These are phyloP conservation scores for Oryza meridionalis DNA, from an alignment of 176 grass and related monocot genomes.

Conservation along the genomic window DNA sequence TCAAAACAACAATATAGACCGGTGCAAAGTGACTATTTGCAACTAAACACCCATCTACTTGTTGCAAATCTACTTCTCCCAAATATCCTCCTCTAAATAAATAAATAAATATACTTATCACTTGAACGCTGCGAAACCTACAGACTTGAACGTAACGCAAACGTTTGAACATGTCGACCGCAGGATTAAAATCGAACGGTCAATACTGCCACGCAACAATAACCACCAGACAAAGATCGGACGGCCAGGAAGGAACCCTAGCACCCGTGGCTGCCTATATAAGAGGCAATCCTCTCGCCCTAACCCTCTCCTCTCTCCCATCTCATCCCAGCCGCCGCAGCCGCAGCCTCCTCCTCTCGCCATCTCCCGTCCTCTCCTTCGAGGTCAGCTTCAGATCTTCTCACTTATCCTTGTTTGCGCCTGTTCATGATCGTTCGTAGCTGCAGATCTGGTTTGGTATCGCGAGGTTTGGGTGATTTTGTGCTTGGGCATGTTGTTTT, in stretches of 20 bases:
- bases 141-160: not conserved
- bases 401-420: not conserved
- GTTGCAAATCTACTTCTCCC: too few species aligned
- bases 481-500: not conserved
- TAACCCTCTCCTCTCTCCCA: not conserved
- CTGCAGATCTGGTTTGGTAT: not conserved
- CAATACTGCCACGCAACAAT: not conserved
- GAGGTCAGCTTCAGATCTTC: not conserved
- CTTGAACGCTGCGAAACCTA: not conserved
- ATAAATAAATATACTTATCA: too few species aligned
- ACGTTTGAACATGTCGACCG: not conserved
- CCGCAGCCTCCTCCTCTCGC: not conserved
- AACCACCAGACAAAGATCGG: not conserved
- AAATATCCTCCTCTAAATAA: too few species aligned
- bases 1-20: too few species aligned
- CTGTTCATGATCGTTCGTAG: not conserved
- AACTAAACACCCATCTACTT: too few species aligned
- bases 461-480: not conserved
- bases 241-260: not conserved
- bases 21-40: too few species aligned
- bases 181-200: not conserved
- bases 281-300: not conserved
- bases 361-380: not conserved
- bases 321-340: not conserved
- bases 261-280: not conserved